Evolutionary conservation across 1,284 basidiomycete species (phyloP), one percentile per base, ranked within the genome.

Genomic region (Ustilago crameri): DNA sequence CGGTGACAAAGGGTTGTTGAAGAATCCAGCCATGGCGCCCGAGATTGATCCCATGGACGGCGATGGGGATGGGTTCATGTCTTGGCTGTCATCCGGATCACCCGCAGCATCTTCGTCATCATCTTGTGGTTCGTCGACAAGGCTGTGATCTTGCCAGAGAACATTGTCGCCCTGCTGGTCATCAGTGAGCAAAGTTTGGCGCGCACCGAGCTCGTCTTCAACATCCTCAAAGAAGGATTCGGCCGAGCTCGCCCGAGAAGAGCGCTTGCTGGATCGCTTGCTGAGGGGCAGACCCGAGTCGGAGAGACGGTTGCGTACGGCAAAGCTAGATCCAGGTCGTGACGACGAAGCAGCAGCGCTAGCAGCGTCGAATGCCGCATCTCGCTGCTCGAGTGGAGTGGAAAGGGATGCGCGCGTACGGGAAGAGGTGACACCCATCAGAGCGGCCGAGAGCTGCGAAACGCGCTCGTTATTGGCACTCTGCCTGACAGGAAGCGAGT

Each of bases 1-100:
- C 15, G 79, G 79, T 12, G 79, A 80, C 37, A 76, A 44, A 1
- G 79, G 79, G 26, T 80, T 65, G 53, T 66, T 79, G 47, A 81
- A 81, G 64, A 78, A 81, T 53, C 54, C 65, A 17, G 69, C 76
- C 54, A 81, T 75, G 38, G 64, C 49, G 3, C 66, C 72, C 2
- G 59, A 53, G 8, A 57, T 12, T 12, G 64, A 67, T 10, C 44
- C 43, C 64, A 67, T 67, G 1, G 75, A 65, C 2, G 76, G 63
- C 3, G 70, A 66, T 5, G 76, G 75, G 7, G 75, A 73, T 22
- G 67, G 74, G 10, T 72, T 59, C 48, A 49, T 46, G 35, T 61
- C 55, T 14, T 54, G 34, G 40, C 22, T 46, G n/a, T 54, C 51
- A 9, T 63, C 56, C 5, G 18, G 38, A 9, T 9, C 17, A n/a